Evolutionary conservation across 176 grass and related monocot genomes (phyloP).

Genomic region (Cenchrus fungigraminus): DNA sequence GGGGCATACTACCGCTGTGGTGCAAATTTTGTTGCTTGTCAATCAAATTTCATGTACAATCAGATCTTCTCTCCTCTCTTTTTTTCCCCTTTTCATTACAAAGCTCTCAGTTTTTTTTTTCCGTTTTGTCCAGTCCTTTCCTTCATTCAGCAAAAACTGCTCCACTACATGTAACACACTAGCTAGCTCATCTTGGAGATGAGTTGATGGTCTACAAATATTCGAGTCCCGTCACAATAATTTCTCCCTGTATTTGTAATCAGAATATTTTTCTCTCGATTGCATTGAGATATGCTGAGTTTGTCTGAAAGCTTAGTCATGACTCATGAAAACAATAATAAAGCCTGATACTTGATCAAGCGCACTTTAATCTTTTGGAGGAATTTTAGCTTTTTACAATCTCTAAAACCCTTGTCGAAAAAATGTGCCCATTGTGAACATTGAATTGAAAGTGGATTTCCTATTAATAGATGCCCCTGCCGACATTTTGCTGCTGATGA

Average conservation of each 20-base stretch:
- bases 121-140: constrained; percentile 30
- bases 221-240: constrained; percentile 28
- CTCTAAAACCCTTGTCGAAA: background rate
- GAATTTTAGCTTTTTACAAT: background rate
- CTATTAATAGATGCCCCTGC: constrained; percentile 25
- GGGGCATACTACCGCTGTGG: background rate
- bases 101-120: background rate
- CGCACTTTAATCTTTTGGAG: background rate
- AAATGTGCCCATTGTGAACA: background rate
- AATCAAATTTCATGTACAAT: constrained; percentile 13
- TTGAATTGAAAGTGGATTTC: background rate
- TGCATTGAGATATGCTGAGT: background rate
- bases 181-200: constrained; percentile 1
- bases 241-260: constrained; percentile 7
- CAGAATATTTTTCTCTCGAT: background rate
- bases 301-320: background rate
- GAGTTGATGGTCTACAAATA: constrained; percentile 30
- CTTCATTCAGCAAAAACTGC: background rate
- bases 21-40: constrained; percentile 38
- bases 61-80: background rate
- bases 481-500: constrained; percentile 25
- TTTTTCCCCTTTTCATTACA: background rate
- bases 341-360: background rate
- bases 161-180: constrained; percentile 18
- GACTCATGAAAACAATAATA: background rate